Conservation (phyloP, 331 rosid genomes). For the Quercus tomentella region DNA sequence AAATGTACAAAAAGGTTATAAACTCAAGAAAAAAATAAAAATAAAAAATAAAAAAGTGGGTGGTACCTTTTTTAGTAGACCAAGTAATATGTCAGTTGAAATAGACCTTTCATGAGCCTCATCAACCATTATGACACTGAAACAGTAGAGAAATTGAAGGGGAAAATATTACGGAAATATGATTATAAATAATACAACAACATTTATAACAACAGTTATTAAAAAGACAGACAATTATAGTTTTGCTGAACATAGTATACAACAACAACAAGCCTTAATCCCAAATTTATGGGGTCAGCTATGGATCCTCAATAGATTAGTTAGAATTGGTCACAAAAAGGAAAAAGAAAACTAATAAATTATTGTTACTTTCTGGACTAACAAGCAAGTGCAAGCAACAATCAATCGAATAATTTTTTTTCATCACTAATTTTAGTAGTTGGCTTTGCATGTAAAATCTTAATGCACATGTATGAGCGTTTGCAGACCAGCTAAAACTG, state of each 20-base stretch:
- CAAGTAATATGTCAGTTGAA: slow-evolving; percentile 88
- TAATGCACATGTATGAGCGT: background rate
- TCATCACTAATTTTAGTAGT: background rate
- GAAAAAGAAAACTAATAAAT: background rate
- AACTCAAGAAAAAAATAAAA: background rate
- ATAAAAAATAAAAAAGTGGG: too few relatives aligned
- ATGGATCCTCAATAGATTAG: too few relatives aligned
- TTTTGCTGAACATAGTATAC: too few relatives aligned
- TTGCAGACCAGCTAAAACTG: background rate
- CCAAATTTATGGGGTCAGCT: too few relatives aligned
- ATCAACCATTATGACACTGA: slow-evolving; percentile 86
- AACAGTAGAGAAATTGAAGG: slow-evolving; percentile 7
- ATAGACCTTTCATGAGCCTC: slow-evolving; percentile 99
- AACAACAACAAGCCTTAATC: too few relatives aligned
- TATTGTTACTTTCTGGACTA: background rate
- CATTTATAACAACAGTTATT: background rate
- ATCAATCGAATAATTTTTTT: background rate
- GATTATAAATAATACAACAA: background rate
- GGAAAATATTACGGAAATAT: slow-evolving; percentile 3
- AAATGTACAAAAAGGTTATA: background rate
- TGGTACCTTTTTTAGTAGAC: slow-evolving; percentile 92
- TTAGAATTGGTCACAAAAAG: too few relatives aligned
- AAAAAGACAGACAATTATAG: too few relatives aligned
- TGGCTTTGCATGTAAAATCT: background rate
- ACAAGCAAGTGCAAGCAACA: background rate